Conservation (phyloP, 2,329 filamentous ascomycete species). For the Tolypocladium cylindrosporum region DNA sequence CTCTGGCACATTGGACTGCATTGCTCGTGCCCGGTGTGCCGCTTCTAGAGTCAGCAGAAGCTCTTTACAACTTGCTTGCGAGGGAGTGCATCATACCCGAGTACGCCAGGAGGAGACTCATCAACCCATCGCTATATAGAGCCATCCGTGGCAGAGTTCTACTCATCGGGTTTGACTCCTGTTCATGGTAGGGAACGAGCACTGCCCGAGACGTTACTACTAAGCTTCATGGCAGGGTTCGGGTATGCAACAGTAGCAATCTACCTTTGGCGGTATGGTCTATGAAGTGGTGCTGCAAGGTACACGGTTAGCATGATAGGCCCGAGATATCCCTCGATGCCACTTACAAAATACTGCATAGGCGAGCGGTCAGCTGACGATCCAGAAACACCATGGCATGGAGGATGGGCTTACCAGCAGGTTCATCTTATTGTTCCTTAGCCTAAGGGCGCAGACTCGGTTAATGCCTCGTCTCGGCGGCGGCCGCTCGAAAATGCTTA, state of each 20-base stretch:
- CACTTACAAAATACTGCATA: conserved; percentile 36
- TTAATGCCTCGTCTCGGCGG: neutral
- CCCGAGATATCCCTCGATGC: neutral
- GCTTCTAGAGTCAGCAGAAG: conserved; percentile 29
- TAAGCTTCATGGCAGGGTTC: neutral
- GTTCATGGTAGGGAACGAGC: conserved; percentile 40
- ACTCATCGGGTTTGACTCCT: conserved; percentile 41
- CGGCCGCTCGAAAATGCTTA: conserved; percentile 9
- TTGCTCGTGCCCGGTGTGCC: conserved; percentile 67
- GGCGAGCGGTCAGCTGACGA: conserved; percentile 9
- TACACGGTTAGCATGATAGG: conserved; percentile 3
- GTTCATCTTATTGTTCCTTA: conserved; percentile 64
- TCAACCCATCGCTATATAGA: conserved; percentile 56
- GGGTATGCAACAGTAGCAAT: conserved; percentile 26
- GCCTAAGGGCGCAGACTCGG: neutral
- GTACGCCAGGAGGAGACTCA: conserved; percentile 71
- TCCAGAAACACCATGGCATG: neutral
- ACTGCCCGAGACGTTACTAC: conserved; percentile 28
- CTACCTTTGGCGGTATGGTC: conserved; percentile 65
- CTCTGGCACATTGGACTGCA: conserved; percentile 63
- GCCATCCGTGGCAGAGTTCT: conserved; percentile 50
- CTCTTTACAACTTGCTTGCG: neutral
- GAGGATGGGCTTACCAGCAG: conserved; percentile 38
- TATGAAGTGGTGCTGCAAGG: conserved; percentile 47
- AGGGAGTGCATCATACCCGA: conserved; percentile 32